Conservation (phyloP, 164 flowering plant species). For the Nymphaea thermarum region DNA sequence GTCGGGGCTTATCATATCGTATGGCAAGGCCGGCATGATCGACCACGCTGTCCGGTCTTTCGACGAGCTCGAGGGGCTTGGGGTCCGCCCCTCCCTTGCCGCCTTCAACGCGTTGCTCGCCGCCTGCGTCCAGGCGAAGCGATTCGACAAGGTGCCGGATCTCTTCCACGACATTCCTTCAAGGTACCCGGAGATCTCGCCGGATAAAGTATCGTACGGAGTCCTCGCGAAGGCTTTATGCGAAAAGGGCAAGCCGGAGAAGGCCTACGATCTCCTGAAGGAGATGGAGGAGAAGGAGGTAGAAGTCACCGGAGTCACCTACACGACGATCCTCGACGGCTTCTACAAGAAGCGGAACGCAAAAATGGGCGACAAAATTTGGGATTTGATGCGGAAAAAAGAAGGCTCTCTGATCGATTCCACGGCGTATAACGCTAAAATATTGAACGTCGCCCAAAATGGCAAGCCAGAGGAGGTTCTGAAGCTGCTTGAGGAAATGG, state of each 20-base stretch:
- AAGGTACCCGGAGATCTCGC: slow-evolving; percentile 26
- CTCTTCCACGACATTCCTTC: slow-evolving; percentile 42
- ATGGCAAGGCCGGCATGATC: slow-evolving; percentile 71
- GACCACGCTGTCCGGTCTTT: slow-evolving; percentile 55
- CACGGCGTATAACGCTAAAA: slow-evolving; percentile 57
- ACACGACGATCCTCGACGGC: slow-evolving; percentile 42
- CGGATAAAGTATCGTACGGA: slow-evolving; percentile 56
- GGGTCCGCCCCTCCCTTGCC: slow-evolving; percentile 41
- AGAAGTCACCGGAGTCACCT: slow-evolving; percentile 35
- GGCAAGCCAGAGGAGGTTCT: slow-evolving; percentile 36
- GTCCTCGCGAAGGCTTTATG: slow-evolving; percentile 53
- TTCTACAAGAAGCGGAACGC: slow-evolving; percentile 44
- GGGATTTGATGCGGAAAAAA: slow-evolving; percentile 48
- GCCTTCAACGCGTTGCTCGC: slow-evolving; percentile 68
- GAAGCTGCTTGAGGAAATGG: slow-evolving; percentile 62
- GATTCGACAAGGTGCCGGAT: slow-evolving; percentile 32
- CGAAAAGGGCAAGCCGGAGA: slow-evolving; percentile 31
- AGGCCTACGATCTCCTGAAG: slow-evolving; percentile 27
- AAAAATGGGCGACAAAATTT: slow-evolving; percentile 46
- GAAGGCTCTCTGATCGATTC: slow-evolving; percentile 40
- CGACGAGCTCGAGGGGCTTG: slow-evolving; percentile 23
- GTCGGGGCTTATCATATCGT: slow-evolving; percentile 47
- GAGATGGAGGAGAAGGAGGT: slow-evolving; percentile 53
- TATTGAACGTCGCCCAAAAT: slow-evolving; percentile 23
- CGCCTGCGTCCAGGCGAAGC: slow-evolving; percentile 35